A percentile compares a stretch with the other conserved stretches of the same genome.
Evolutionary conservation across 2,329 filamentous ascomycete genomes (phyloP).

Genomic region (Pseudogymnoascus sp.): DNA sequence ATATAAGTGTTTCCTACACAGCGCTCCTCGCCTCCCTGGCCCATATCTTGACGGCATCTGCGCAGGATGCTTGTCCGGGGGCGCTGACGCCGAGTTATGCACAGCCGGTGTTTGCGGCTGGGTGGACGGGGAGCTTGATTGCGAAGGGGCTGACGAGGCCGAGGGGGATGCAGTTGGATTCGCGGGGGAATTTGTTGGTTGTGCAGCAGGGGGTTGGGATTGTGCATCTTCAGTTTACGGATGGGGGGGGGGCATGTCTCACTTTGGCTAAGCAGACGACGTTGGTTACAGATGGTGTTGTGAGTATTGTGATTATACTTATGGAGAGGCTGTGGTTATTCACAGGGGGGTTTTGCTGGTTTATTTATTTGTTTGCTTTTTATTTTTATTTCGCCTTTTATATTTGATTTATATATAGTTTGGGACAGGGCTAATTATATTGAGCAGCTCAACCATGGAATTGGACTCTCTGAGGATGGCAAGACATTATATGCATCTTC

Average conservation of each 20-base stretch:
- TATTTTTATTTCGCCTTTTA: not conserved
- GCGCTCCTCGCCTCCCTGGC: not conserved
- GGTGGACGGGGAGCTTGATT: slow-evolving; percentile 25
- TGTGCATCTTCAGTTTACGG: slow-evolving; percentile 21
- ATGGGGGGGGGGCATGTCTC: slow-evolving; percentile 20
- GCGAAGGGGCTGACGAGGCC: slow-evolving; percentile 21
- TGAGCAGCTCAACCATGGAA: slow-evolving; percentile 46
- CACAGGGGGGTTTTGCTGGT: not conserved
- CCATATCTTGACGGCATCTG: not conserved
- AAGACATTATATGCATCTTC: slow-evolving; percentile 51
- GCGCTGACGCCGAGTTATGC: slow-evolving; percentile 15
- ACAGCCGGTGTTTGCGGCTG: slow-evolving; percentile 19
- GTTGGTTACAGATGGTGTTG: slow-evolving; percentile 16
- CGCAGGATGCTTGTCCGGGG: not conserved
- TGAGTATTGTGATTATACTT: slow-evolving; percentile 7
- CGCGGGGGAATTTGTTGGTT: slow-evolving; percentile 25
- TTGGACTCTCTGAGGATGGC: slow-evolving; percentile 45
- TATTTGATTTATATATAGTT: not conserved
- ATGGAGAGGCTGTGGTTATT: not conserved
- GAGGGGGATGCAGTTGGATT: slow-evolving; percentile 27
- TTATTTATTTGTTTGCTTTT: not conserved
- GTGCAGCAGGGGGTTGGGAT: slow-evolving; percentile 24
- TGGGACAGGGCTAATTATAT: slow-evolving; percentile 8
- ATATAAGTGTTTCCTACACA: not conserved
- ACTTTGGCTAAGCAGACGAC: slow-evolving; percentile 18